Conservation (phyloP, 2,329 filamentous ascomycete genomes). For the Volutella citrinella region DNA sequence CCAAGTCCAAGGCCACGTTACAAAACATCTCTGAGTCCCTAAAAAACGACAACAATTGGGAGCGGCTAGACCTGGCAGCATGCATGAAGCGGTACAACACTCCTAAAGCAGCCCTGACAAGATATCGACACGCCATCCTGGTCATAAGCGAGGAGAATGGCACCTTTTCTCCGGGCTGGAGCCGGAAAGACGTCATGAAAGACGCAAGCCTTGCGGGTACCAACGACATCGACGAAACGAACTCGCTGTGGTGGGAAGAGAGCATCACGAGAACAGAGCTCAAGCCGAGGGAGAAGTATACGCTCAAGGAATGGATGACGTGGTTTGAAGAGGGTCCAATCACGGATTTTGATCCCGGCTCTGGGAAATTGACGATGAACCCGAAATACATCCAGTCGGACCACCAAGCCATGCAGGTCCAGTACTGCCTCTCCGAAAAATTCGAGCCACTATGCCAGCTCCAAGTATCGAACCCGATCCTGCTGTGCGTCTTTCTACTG, state of each 20-base stretch:
- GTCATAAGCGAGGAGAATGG: slow-evolving; percentile 10
- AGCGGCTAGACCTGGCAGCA: not conserved
- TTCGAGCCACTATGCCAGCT: slow-evolving; percentile 9
- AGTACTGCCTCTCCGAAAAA: slow-evolving; percentile 11
- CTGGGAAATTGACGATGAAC: slow-evolving; percentile 8
- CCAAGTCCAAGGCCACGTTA: too few species aligned
- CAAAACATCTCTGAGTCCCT: slow-evolving; percentile 7
- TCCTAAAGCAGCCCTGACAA: slow-evolving; percentile 4
- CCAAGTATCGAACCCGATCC: slow-evolving; percentile 13
- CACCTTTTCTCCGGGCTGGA: slow-evolving; percentile 12
- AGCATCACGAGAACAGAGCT: slow-evolving; percentile 4
- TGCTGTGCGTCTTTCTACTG: slow-evolving; percentile 13
- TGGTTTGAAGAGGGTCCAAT: not conserved
- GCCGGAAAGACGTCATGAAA: slow-evolving; percentile 5
- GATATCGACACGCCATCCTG: slow-evolving; percentile 11
- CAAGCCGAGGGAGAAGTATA: not conserved
- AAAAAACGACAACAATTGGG: not conserved
- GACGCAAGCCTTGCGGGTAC: slow-evolving; percentile 2
- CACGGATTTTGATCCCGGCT: slow-evolving; percentile 1
- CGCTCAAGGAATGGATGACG: not conserved
- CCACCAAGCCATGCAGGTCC: slow-evolving; percentile 7
- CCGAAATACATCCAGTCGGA: not conserved
- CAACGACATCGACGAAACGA: not conserved
- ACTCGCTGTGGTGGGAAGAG: slow-evolving; percentile 8
- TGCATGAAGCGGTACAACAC: slow-evolving; percentile 14